Conservation (phyloP, 306 rosid genomes). For the Rubus parviflorus region DNA sequence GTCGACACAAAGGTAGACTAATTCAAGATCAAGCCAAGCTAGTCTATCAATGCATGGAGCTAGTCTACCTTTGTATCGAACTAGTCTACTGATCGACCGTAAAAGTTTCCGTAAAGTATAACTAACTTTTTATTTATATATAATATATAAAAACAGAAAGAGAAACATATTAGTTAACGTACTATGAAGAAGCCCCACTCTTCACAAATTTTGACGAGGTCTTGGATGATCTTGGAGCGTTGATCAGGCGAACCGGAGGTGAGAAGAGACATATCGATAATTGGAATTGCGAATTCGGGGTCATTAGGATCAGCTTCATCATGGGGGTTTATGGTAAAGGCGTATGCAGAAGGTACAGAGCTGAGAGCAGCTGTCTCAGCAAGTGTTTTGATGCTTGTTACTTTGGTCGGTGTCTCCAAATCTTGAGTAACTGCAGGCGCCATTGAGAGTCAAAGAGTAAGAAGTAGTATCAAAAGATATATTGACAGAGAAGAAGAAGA, state of each 20-base stretch:
- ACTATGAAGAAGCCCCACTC: conserved; percentile 22
- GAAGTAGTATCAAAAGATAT: no score
- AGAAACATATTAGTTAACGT: background rate
- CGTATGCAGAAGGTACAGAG: conserved; percentile 18
- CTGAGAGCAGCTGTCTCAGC: conserved; percentile 30
- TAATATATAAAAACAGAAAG: background rate
- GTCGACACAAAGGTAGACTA: no score
- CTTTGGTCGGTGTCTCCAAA: background rate
- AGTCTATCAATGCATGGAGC: no score
- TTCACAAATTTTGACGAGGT: conserved; percentile 42
- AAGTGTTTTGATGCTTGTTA: conserved; percentile 40
- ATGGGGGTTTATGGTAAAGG: conserved; percentile 24
- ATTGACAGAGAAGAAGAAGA: no score
- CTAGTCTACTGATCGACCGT: no score
- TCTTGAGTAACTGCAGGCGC: background rate
- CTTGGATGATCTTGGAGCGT: conserved; percentile 26
- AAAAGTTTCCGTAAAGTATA: no score
- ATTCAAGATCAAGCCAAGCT: no score
- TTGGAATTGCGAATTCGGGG: conserved; percentile 17
- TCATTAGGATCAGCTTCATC: conserved; percentile 33
- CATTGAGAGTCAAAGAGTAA: background rate
- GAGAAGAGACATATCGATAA: conserved; percentile 47
- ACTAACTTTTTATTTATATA: no score
- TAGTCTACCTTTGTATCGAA: no score
- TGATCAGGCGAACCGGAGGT: conserved; percentile 35